phyloP scores from a whole-genome alignment of 2,329 filamentous ascomycete species.

The Chaetomium sp. region DNA sequence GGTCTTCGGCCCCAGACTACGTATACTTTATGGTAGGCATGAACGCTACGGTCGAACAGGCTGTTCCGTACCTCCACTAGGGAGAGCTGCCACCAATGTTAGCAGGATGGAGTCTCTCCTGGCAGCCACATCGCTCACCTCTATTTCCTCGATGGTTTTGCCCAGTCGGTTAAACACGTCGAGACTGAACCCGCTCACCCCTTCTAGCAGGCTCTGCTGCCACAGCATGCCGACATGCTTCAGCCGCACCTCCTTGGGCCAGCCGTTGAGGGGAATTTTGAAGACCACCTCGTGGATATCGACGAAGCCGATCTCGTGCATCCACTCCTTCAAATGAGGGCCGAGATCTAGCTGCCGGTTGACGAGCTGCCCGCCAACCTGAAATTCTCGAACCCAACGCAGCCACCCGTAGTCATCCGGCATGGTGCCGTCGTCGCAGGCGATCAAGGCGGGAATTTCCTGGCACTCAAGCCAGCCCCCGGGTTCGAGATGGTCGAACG shows the following conservation, averaged over 20 bases:
- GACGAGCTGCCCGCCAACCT: conserved; percentile 23
- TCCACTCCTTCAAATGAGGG: conserved; percentile 33
- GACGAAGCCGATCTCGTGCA: conserved; percentile 39
- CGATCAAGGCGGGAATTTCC: conserved; percentile 43
- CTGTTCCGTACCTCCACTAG: conserved; percentile 54
- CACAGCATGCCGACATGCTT: conserved; percentile 41
- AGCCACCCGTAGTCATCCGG: conserved; percentile 24
- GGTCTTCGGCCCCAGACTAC: conserved; percentile 57
- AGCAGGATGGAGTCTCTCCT: not conserved
- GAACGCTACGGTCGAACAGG: conserved; percentile 49
- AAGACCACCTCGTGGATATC: conserved; percentile 38
- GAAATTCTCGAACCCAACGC: conserved; percentile 34
- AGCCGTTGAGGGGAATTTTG: conserved; percentile 42
- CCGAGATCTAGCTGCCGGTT: conserved; percentile 31
- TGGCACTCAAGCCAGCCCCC: conserved; percentile 60
- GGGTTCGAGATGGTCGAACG: conserved; percentile 52
- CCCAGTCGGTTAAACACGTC: conserved; percentile 42
- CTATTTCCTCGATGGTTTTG: conserved; percentile 50
- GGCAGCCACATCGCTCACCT: conserved; percentile 42
- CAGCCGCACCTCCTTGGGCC: conserved; percentile 37
- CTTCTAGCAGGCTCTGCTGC: conserved; percentile 37
- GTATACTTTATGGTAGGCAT: conserved; percentile 53
- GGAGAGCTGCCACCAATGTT: conserved; percentile 44
- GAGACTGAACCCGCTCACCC: conserved; percentile 40
- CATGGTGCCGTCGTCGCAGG: conserved; percentile 38